Evolutionary conservation across 2,329 filamentous ascomycete species (phyloP).

Genomic region (Fusarium torreyae): DNA sequence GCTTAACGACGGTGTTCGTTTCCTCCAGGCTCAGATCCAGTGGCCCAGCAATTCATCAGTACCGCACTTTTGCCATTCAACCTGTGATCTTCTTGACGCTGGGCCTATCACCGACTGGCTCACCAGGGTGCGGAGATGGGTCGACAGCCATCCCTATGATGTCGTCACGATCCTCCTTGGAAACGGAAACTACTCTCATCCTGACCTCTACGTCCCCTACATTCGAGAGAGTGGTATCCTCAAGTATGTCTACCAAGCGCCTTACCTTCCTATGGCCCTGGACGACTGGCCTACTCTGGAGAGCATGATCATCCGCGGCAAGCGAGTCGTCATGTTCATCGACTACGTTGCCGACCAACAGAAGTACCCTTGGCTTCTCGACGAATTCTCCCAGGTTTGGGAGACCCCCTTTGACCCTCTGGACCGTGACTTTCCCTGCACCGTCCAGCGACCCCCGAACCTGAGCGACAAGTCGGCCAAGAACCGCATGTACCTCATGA

Average conservation of each 20-base stretch:
- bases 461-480: slow-evolving; percentile 68
- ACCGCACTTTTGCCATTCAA: slow-evolving; percentile 87
- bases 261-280: slow-evolving; percentile 77
- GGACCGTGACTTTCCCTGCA: slow-evolving; percentile 80
- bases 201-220: slow-evolving; percentile 75
- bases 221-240: slow-evolving; percentile 81
- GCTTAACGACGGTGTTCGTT: slow-evolving; percentile 81
- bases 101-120: slow-evolving; percentile 85
- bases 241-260: slow-evolving; percentile 81
- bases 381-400: slow-evolving; percentile 91
- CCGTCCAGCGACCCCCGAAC: slow-evolving; percentile 80
- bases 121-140: slow-evolving; percentile 78
- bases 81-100: slow-evolving; percentile 84
- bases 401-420: slow-evolving; percentile 87
- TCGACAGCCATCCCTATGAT: slow-evolving; percentile 83
- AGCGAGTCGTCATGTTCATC: slow-evolving; percentile 84
- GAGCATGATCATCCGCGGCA: slow-evolving; percentile 78
- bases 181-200: slow-evolving; percentile 81
- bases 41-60: slow-evolving; percentile 65
- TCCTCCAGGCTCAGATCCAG: slow-evolving; percentile 75
- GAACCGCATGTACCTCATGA: slow-evolving; percentile 83
- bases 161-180: slow-evolving; percentile 89
- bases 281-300: slow-evolving; percentile 88
- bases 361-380: slow-evolving; percentile 85
- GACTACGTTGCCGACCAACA: slow-evolving; percentile 88